phyloP scores from a whole-genome alignment of 1,139 yeast genomes.

The Petasospora rhodanensis region DNA sequence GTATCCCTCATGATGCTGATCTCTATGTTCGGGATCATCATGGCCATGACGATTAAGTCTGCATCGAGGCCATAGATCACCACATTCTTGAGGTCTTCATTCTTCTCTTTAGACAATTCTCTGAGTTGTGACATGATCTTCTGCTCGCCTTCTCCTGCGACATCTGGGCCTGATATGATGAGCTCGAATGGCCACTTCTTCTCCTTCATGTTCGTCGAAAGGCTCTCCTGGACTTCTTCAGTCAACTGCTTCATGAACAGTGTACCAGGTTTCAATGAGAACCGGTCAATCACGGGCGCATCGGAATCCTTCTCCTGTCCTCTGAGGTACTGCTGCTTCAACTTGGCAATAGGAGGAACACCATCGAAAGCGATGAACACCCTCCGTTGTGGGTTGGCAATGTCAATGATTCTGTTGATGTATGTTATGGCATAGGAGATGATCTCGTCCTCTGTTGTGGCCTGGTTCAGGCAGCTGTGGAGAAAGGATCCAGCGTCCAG shows the following conservation, averaged over 20 bases:
- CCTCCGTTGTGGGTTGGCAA: constrained; percentile 62
- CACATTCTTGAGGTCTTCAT: constrained; percentile 52
- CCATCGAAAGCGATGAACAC: constrained; percentile 91
- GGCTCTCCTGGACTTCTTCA: neutral
- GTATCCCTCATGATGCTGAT: constrained; percentile 12
- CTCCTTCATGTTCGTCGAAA: no score
- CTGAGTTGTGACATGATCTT: constrained; percentile 81
- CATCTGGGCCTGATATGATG: constrained; percentile 31
- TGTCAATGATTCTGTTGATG: constrained; percentile 68
- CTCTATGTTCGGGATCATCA: constrained; percentile 23
- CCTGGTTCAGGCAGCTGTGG: constrained; percentile 62
- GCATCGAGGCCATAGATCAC: constrained; percentile 86
- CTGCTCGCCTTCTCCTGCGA: constrained; percentile 94
- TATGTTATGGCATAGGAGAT: constrained; percentile 62
- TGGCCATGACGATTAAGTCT: constrained; percentile 77
- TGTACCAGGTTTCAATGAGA: constrained; percentile 20
- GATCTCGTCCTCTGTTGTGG: constrained; percentile 73
- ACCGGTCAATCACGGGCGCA: no score
- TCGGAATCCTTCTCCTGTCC: constrained; percentile 45
- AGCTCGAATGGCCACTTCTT: no score
- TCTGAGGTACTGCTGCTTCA: constrained; percentile 87
- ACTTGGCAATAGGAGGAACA: constrained; percentile 88
- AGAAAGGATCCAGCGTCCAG: constrained; percentile 86
- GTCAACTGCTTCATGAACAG: constrained; percentile 18
- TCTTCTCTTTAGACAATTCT: neutral